Base-by-base conservation (phyloP, 2,329 filamentous ascomycete genomes). In the Phyllosticta ampelicida region DNA sequence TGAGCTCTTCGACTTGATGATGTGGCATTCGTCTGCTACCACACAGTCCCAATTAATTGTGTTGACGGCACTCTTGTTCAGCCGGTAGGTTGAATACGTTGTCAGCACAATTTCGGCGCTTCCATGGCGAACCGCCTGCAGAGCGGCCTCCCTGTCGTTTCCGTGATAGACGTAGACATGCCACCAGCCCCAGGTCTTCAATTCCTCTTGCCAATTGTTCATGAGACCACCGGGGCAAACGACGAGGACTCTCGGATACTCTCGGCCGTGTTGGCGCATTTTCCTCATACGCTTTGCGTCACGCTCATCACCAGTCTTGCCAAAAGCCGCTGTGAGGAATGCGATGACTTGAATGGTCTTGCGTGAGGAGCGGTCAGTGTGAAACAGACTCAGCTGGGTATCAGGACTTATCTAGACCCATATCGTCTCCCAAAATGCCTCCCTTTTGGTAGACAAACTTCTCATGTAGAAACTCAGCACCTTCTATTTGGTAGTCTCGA, bases 281-380 rank as follows among this genome's bases (percentile, higher is more conserved):
- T 94, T 94, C 44, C 92, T 83, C 87, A 97, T 91, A 19, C 90
- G 80, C 68, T 95, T 95, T 3, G 75, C 77, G 65, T 99, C 94
- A 54, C 90, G 79, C 69, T 91, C 86, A 65, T 96, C 92, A 0
- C 86, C 92, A 0, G 88, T 95, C 74, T 99, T 99, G 8, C 94
- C 94, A 69, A 96, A 99, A 0, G 90, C 91, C 1, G 85, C 90
- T 0, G 90, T 89, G 20, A 99, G 76, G 63, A 99, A 97, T 0
- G 91, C 88, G 59, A 90, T 94, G 23, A 99, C 89, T 71, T 99
- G 94, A 2, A 99, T 89, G 0, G 94, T 99, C 73, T 99, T 99
- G 16, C 36, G 36, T 44, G 6, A 44, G n/a, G 36, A 16, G n/a
- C 13, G 36, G 36, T 44, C 36, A 44, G 36, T n/a, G 3, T 3